These are phyloP conservation scores for Epichloe typhina DNA, from an alignment of 2,329 filamentous ascomycete genomes.

Conservation along the genomic window DNA sequence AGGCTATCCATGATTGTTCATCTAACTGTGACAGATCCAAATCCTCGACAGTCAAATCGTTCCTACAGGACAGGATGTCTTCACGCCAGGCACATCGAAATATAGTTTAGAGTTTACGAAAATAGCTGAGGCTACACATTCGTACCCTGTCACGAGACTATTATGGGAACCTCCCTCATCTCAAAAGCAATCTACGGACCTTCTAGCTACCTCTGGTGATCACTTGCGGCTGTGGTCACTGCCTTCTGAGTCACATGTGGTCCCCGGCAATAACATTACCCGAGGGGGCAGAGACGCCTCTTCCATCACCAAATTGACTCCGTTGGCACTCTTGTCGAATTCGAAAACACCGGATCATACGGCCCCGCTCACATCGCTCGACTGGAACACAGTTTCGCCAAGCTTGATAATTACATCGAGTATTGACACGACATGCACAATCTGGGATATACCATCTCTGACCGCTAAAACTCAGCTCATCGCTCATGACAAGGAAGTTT, in stretches of 20 bases:
- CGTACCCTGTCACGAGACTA: slow-evolving; percentile 89
- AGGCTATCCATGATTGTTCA: background rate
- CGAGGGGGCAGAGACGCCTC: slow-evolving; percentile 44
- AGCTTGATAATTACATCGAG: slow-evolving; percentile 97
- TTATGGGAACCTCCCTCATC: slow-evolving; percentile 93
- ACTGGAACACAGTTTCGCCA: slow-evolving; percentile 96
- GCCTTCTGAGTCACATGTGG: slow-evolving; percentile 49
- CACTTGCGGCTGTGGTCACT: slow-evolving; percentile 90
- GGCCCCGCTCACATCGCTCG: slow-evolving; percentile 85
- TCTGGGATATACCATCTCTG: slow-evolving; percentile 96
- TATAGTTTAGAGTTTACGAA: slow-evolving; percentile 82
- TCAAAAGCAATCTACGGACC: slow-evolving; percentile 88
- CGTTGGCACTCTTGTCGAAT: slow-evolving; percentile 85
- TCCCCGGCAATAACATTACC: slow-evolving; percentile 52
- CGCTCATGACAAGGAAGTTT: slow-evolving; percentile 97
- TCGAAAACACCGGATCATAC: slow-evolving; percentile 98
- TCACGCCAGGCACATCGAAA: slow-evolving; percentile 55
- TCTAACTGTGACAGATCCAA: slow-evolving; percentile 57
- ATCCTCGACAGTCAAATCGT: slow-evolving; percentile 79
- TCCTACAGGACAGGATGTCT: slow-evolving; percentile 55
- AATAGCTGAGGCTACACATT: slow-evolving; percentile 91
- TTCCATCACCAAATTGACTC: slow-evolving; percentile 68
- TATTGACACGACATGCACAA: slow-evolving; percentile 97
- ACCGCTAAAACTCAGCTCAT: slow-evolving; percentile 98
- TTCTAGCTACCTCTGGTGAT: slow-evolving; percentile 89